phyloP scores from a whole-genome alignment of 2,329 filamentous ascomycete species.

The Emergomyces pasteurianus region DNA sequence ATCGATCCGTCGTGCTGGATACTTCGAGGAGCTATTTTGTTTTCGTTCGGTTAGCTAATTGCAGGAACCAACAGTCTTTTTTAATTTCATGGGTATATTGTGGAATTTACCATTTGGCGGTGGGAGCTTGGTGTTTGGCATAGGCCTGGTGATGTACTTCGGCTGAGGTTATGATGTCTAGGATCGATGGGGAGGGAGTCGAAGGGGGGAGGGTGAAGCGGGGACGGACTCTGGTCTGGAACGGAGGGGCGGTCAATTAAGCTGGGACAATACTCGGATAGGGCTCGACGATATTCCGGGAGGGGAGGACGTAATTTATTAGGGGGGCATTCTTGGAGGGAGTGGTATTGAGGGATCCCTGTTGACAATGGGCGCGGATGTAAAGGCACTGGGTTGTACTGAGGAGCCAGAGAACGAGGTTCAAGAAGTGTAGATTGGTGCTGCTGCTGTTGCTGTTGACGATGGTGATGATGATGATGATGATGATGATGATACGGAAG shows the following conservation, averaged over 20 bases:
- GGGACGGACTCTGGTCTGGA: neutral
- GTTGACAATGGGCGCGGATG: neutral
- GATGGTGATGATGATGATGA: neutral
- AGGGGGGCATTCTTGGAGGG: neutral
- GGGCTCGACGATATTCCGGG: neutral
- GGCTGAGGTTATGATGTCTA: neutral
- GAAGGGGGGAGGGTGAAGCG: neutral
- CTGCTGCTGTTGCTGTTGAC: neutral
- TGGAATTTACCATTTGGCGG: neutral
- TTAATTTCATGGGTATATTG: neutral
- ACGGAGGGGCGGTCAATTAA: neutral
- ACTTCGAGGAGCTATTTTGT: neutral
- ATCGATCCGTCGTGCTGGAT: neutral
- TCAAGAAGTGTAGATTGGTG: neutral
- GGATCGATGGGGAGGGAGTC: neutral
- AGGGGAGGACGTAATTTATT: neutral
- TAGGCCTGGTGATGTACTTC: neutral
- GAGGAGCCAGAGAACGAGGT: neutral
- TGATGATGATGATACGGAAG: neutral
- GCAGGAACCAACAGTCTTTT: neutral
- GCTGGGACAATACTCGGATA: conserved; percentile 1
- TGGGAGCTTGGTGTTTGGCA: neutral
- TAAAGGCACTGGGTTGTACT: neutral
- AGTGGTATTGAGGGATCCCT: neutral
- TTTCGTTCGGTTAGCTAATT: neutral